Evolutionary conservation across 176 grass and related monocot species (phyloP), one percentile per base, ranked within the genome.

Genomic region (Phoenix roebelenii): DNA sequence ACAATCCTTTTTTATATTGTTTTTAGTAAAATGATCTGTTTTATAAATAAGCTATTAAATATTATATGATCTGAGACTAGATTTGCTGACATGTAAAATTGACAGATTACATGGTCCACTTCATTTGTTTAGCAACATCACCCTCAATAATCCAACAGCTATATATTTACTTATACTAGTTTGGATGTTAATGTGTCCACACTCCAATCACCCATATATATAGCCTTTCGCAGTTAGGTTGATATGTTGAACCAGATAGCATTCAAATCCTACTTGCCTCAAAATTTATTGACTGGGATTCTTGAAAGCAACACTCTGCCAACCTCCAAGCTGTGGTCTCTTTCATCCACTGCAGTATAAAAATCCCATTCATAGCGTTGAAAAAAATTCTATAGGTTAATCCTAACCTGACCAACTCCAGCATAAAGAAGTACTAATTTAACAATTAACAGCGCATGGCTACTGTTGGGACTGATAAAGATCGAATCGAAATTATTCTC

Each of bases 221-320:
- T 52, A 44, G 35, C 35, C 35, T 12, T 9, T 9, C 9, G 10
- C 35, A 10, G 35, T 44, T 44, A 44, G 35, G 35, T 44, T 44
- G 18, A 32, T 25, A 18, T 53, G 48, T 44, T 26, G 24, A 65
- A 58, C 14, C 48, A 59, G 17, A 50, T 56, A 25, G 9, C 22
- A 24, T 18, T 23, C 7, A 62, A 52, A 69, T 52, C 35, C 22
- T 59, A 53, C 25, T 49, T 77, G 35, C 49, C 20, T 61, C 56
- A 60, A 28, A 25, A 51, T 59, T 65, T 32, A 56, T 68, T 3
- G n/a, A 68, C 65, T 68, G 52, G 16, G 65, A 56, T 52, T 58
- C 22, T 20, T 63, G 74, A 77, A 61, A 69, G 55, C 74, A 62
- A 69, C 72, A 30, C 28, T 52, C 4, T 18, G 53, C 54, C 62